These are phyloP conservation scores for Parathielavia hyrcaniae DNA, from an alignment of 495 filamentous ascomycete genomes.

Conservation along the genomic window DNA sequence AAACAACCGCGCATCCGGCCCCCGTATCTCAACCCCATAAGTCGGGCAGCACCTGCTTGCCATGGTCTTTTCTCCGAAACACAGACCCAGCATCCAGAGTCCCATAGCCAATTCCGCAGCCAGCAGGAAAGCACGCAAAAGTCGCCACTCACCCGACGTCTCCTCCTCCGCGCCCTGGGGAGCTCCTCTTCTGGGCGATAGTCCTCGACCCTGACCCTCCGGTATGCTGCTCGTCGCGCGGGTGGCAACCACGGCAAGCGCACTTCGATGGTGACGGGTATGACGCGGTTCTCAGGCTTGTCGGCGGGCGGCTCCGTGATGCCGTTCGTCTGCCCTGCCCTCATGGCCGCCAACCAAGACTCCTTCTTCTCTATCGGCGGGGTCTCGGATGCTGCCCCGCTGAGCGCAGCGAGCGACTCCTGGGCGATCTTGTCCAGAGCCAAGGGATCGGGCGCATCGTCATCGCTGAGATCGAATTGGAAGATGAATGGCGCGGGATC, in stretches of 20 bases:
- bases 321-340: not conserved
- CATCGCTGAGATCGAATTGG: conserved; percentile 25
- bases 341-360: not conserved
- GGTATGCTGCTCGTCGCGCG: conserved; percentile 14
- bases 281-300: not conserved
- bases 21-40: not conserved
- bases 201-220: conserved; percentile 20
- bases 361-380: not conserved
- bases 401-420: not conserved
- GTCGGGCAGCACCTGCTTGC: not conserved
- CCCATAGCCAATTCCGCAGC: not conserved
- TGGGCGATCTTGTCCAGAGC: conserved; percentile 16
- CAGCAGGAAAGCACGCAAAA: not conserved
- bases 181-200: conserved; percentile 1
- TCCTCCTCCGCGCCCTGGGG: conserved; percentile 8
- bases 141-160: conserved; percentile 21
- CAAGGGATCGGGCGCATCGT: conserved; percentile 15
- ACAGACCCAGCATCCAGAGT: not conserved
- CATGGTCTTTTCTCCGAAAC: not conserved
- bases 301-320: not conserved
- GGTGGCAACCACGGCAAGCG: conserved; percentile 20
- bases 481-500: conserved; percentile 23
- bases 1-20: not conserved
- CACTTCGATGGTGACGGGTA: conserved; percentile 24
- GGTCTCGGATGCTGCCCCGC: not conserved